Base-by-base conservation (phyloP, 176 grass and related monocot genomes). In the Triticum dicoccoides region DNA sequence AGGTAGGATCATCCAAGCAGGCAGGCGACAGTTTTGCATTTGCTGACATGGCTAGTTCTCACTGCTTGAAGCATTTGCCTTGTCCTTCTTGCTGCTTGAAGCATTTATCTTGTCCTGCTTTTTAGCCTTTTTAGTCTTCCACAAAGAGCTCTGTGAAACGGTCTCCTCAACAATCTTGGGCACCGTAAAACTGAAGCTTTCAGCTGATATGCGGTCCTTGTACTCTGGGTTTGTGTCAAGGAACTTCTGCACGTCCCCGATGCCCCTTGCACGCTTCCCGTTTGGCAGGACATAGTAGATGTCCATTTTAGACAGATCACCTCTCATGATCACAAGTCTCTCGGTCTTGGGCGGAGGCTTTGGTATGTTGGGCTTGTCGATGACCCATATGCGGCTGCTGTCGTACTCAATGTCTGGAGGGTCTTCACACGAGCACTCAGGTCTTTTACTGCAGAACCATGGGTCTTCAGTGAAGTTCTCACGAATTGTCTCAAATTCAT, bases 271-370 rank as follows among this genome's bases (percentile, higher is more conserved):
- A 82, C 82, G 86, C 82, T 94, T 96, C 33, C 97, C 93, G 30
- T 98, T 98, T 24, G 97, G 97, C 97, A 98, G 86, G 69, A 91
- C 52, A 80, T 96, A 96, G 64, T 91, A 88, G 29, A 86, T 87
- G 82, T 98, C 97, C 88, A 96, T 87, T 94, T 98, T 96, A 25
- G 87, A 91, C 63, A 85, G 89, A 82, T 98, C 92, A 64, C 89
- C 25, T 84, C 94, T 90, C 90, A 98, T 91, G 51, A 91, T 75
- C 80, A 92, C 47, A 63, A 91, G 49, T 77, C 96, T 91, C 71
- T 98, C 93, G 0, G 91, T 90, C 11, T 79, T 81, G 21, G 88
- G 58, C 2, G 96, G 96, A 38, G 93, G 83, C 83, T 98, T 98
- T 25, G 90, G 96, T 82, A 96, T 69, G 81, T 96, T 91, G 66